A percentile compares a stretch with the other conserved stretches of the same genome.
Conservation (phyloP, 2,329 filamentous ascomycete genomes). For the Onygenales sp. region DNA sequence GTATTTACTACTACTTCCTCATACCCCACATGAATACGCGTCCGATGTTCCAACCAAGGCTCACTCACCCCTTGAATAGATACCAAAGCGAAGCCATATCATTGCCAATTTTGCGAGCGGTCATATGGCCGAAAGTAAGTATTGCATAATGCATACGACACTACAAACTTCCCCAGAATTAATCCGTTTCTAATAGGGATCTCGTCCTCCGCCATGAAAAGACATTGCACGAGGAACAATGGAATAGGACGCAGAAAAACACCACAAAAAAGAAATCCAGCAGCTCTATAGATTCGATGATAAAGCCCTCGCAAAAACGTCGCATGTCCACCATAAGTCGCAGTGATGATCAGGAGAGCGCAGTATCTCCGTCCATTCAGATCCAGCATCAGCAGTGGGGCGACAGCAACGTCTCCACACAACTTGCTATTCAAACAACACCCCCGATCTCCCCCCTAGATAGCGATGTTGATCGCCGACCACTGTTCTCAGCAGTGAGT, state of each 20-base stretch:
- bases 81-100: constrained; percentile 24
- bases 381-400: background rate
- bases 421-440: background rate
- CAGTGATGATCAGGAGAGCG: background rate
- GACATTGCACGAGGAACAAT: constrained; percentile 22
- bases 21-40: background rate
- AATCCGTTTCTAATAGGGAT: constrained; percentile 15
- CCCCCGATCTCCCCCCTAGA: background rate
- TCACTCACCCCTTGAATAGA: constrained; percentile 10
- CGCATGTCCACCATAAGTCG: background rate
- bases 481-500: background rate
- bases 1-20: background rate
- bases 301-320: background rate
- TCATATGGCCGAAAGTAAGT: constrained; percentile 25
- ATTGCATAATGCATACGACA: background rate
- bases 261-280: background rate
- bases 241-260: constrained; percentile 8
- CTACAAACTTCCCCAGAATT: background rate
- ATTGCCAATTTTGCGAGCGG: constrained; percentile 23
- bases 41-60: no score
- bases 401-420: background rate
- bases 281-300: background rate
- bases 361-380: background rate
- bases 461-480: background rate
- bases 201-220: constrained; percentile 27